phyloP scores from a whole-genome alignment of 2,329 filamentous ascomycete species.

The Didymella segeticola region DNA sequence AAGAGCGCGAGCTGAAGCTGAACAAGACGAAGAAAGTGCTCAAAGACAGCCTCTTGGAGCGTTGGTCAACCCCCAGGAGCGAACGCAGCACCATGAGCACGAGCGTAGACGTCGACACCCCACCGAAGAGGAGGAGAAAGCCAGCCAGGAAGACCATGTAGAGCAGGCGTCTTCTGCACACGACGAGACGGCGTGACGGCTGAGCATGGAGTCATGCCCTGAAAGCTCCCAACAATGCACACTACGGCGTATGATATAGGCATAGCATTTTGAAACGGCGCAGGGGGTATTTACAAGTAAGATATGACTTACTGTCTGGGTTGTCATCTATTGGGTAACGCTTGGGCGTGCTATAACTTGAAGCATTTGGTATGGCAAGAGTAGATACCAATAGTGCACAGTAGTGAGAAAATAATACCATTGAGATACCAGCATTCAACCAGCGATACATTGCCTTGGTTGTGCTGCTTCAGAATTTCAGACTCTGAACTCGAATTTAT shows the following conservation, averaged over 20 bases:
- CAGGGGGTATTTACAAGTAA: constrained; percentile 5
- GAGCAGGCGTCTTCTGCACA: background rate
- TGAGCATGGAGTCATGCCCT: background rate
- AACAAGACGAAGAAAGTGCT: constrained; percentile 36
- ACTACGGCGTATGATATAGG: constrained; percentile 1
- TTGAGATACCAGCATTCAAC: background rate
- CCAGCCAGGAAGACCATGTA: constrained; percentile 42
- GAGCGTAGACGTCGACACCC: constrained; percentile 34
- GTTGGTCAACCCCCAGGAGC: constrained; percentile 39
- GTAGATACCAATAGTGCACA: background rate
- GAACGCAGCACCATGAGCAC: constrained; percentile 33
- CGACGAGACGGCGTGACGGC: background rate
- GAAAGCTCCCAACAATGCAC: background rate
- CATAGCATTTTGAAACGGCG: constrained; percentile 8
- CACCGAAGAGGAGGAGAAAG: constrained; percentile 30
- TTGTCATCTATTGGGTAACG: background rate
- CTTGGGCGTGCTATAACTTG: background rate
- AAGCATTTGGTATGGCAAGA: background rate
- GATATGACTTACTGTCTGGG: background rate
- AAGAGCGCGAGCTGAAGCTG: constrained; percentile 53
- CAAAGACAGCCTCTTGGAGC: constrained; percentile 29
- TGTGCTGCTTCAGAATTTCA: no score
- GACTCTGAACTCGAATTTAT: no score
- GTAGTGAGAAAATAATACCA: background rate
- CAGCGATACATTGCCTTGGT: no score